Conservation (phyloP, 2,329 filamentous ascomycete species). For the Fusarium avenaceum region DNA sequence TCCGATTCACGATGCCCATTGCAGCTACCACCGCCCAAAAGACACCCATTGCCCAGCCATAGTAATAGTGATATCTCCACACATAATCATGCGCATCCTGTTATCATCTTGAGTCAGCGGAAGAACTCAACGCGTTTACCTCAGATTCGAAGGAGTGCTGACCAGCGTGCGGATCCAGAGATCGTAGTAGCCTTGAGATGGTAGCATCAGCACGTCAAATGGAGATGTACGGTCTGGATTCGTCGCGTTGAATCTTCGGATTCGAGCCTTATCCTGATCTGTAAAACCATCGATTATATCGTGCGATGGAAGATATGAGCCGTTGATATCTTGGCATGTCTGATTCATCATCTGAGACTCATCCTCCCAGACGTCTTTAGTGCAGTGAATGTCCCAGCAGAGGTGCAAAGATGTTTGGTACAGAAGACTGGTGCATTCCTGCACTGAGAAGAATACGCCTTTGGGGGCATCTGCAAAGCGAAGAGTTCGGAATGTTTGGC, state of each 20-base stretch:
- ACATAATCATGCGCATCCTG: slow-evolving; percentile 18
- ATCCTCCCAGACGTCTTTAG: not conserved
- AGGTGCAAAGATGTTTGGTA: slow-evolving; percentile 16
- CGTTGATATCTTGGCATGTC: slow-evolving; percentile 2
- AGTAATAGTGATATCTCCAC: slow-evolving; percentile 14
- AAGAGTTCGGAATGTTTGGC: slow-evolving; percentile 26
- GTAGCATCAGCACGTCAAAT: slow-evolving; percentile 2
- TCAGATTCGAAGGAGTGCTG: not conserved
- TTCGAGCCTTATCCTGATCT: not conserved
- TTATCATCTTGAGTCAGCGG: not conserved
- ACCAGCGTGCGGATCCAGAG: slow-evolving; percentile 19
- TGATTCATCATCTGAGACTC: slow-evolving; percentile 4
- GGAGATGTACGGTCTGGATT: not conserved
- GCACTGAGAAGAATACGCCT: slow-evolving; percentile 8
- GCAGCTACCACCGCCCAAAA: slow-evolving; percentile 1
- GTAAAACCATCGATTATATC: slow-evolving; percentile 1
- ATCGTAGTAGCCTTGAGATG: not conserved
- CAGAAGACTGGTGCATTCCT: slow-evolving; percentile 8
- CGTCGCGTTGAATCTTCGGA: slow-evolving; percentile 6
- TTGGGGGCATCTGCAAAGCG: slow-evolving; percentile 17
- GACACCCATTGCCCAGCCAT: slow-evolving; percentile 13
- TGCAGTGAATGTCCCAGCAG: slow-evolving; percentile 17
- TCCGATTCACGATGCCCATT: not conserved
- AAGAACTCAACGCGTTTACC: accelerated
- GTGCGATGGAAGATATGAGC: not conserved